Conservation (phyloP, 129 eudicot species). For the Flaveria ramosissima region DNA sequence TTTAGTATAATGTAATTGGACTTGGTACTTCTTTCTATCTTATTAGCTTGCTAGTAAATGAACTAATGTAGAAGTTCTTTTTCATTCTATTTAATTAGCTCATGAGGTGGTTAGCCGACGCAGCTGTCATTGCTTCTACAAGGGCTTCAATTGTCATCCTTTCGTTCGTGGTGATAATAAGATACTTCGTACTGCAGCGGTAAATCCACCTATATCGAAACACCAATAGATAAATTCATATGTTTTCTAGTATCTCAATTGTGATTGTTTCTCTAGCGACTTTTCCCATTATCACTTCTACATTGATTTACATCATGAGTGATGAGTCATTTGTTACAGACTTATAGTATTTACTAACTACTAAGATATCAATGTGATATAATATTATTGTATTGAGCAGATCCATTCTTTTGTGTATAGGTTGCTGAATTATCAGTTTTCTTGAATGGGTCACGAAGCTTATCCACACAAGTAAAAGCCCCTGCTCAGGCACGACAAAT, state of each 20-base stretch:
- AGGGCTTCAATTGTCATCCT: conserved; percentile 36
- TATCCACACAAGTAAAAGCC: conserved; percentile 57
- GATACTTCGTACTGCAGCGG: conserved; percentile 42
- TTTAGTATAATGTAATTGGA: neutral
- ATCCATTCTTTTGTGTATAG: conserved; percentile 43
- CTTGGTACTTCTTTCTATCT: conserved; percentile 2
- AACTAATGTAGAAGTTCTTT: conserved; percentile 2
- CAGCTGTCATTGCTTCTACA: conserved; percentile 33
- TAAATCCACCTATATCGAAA: conserved; percentile 24
- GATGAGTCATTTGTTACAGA: neutral
- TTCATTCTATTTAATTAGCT: conserved; percentile 35
- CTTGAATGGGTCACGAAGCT: conserved; percentile 40
- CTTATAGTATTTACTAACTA: neutral
- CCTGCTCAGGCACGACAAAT: conserved; percentile 69
- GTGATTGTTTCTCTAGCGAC: conserved; percentile 14
- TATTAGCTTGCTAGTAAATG: conserved; percentile 5
- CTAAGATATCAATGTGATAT: conserved; percentile 1
- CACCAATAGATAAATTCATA: neutral
- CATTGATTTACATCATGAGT: conserved; percentile 19
- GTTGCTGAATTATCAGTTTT: conserved; percentile 43
- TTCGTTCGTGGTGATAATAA: conserved; percentile 39
- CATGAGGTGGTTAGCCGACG: conserved; percentile 32
- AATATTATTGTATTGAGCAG: conserved; percentile 18
- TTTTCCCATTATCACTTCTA: conserved; percentile 13
- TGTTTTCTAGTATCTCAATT: conserved; percentile 1